phyloP scores from a whole-genome alignment of 73 alveolate genomes.

The Paramecium caudatum region DNA sequence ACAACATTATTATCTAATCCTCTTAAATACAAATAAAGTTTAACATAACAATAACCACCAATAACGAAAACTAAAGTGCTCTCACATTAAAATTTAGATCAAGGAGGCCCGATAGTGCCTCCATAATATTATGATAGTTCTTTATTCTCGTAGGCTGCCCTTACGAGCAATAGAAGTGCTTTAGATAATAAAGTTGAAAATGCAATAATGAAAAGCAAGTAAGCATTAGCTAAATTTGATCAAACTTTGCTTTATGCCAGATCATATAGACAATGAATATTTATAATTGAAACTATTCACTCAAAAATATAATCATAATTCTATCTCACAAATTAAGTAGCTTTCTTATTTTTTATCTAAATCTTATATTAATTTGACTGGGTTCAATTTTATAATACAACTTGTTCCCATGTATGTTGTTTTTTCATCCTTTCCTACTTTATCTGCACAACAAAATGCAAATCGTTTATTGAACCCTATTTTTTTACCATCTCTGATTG shows the following conservation, averaged over 20 bases:
- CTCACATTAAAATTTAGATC: neutral
- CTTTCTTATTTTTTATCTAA: slow-evolving; percentile 75
- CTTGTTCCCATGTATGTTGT: slow-evolving; percentile 82
- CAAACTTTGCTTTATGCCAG: neutral
- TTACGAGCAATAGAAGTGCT: slow-evolving; percentile 18
- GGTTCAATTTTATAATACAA: slow-evolving; percentile 79
- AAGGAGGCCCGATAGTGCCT: neutral
- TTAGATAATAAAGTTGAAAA: slow-evolving; percentile 35
- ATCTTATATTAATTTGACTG: slow-evolving; percentile 63
- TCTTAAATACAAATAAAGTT: neutral
- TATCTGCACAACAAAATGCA: slow-evolving; percentile 76
- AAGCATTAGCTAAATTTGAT: slow-evolving; percentile 46
- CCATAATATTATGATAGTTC: slow-evolving; percentile 30
- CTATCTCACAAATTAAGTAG: slow-evolving; percentile 19
- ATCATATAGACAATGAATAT: slow-evolving; percentile 12
- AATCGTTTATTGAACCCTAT: slow-evolving; percentile 31
- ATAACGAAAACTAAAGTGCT: neutral
- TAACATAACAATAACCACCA: neutral
- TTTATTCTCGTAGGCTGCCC: neutral
- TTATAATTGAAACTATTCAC: too few species aligned
- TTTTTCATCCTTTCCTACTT: slow-evolving; percentile 82
- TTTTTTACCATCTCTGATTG: slow-evolving; percentile 72
- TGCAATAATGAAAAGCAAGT: neutral
- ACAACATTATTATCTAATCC: neutral
- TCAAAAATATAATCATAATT: slow-evolving; percentile 27